Conservation (phyloP, 768 basidiomycete species). For the Serendipita sp. region DNA sequence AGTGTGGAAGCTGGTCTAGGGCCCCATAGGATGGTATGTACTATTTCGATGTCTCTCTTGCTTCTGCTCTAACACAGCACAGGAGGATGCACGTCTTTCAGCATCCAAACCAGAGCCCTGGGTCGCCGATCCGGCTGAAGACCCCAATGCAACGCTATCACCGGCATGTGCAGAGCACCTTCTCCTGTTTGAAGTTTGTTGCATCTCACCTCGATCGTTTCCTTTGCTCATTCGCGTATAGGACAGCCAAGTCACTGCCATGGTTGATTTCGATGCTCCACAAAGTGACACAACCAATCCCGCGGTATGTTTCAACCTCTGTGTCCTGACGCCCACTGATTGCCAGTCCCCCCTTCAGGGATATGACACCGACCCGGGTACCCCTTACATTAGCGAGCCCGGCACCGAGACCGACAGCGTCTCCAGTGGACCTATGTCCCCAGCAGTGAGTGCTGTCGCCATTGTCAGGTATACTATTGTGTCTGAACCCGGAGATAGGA, state of each 20-base stretch:
- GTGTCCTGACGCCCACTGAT: neutral
- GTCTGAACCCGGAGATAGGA: neutral
- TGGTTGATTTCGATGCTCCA: neutral
- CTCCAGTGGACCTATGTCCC: constrained; percentile 4
- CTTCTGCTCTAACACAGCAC: neutral
- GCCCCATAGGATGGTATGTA: neutral
- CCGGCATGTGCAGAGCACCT: neutral
- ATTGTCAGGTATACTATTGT: neutral
- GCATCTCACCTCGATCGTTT: neutral
- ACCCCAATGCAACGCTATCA: neutral
- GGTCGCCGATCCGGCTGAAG: neutral
- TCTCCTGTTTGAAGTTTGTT: neutral
- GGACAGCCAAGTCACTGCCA: neutral
- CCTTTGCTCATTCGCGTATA: neutral
- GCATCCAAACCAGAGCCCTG: no score
- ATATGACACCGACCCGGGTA: constrained; percentile 2
- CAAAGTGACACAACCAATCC: neutral
- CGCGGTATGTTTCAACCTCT: neutral
- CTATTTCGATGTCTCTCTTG: neutral
- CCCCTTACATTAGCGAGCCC: constrained; percentile 5
- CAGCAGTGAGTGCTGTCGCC: neutral
- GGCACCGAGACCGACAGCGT: constrained; percentile 6
- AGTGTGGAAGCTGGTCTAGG: neutral
- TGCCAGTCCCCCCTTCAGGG: neutral
- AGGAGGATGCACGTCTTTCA: no score